Evolutionary conservation across 441 rosid genomes (phyloP).

Genomic region (Erodium moschatum): DNA sequence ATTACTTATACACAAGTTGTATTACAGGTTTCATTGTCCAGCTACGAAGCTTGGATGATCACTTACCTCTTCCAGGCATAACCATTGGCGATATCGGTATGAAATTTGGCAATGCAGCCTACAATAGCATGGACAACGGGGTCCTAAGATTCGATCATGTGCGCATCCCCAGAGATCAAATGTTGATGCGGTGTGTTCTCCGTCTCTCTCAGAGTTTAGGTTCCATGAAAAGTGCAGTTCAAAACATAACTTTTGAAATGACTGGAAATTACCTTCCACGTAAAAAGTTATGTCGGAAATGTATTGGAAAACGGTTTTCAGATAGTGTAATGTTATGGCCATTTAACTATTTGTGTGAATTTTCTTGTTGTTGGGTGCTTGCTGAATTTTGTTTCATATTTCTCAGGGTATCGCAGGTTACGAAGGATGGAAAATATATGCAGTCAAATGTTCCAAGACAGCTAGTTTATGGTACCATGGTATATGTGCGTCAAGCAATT

Average conservation of each 20-base stretch:
- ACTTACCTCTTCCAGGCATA: slow-evolving; percentile 85
- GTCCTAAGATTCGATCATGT: slow-evolving; percentile 75
- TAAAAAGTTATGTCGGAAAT: slow-evolving; percentile 4
- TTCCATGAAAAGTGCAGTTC: background rate
- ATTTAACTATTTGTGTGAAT: background rate
- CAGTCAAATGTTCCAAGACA: slow-evolving; percentile 80
- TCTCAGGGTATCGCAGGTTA: slow-evolving; percentile 72
- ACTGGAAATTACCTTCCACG: slow-evolving; percentile 10
- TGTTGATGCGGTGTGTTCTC: slow-evolving; percentile 71
- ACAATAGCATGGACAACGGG: slow-evolving; percentile 90
- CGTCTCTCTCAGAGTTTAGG: slow-evolving; percentile 10
- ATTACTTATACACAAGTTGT: background rate
- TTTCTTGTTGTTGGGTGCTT: background rate
- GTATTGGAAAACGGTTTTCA: too few relatives aligned
- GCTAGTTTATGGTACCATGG: slow-evolving; percentile 89
- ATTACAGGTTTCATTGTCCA: slow-evolving; percentile 79
- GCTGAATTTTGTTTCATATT: slow-evolving; percentile 25
- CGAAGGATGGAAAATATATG: slow-evolving; percentile 70
- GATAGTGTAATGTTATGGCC: too few relatives aligned
- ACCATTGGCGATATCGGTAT: slow-evolving; percentile 89
- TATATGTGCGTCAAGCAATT: slow-evolving; percentile 67
- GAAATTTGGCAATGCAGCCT: slow-evolving; percentile 84
- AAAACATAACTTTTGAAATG: background rate
- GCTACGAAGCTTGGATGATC: slow-evolving; percentile 86
- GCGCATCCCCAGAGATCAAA: slow-evolving; percentile 82